A percentile compares a stretch with the other conserved stretches of the same genome.
Evolutionary conservation across 768 basidiomycete genomes (phyloP).

Genomic region (Cyclocybe aegerita): DNA sequence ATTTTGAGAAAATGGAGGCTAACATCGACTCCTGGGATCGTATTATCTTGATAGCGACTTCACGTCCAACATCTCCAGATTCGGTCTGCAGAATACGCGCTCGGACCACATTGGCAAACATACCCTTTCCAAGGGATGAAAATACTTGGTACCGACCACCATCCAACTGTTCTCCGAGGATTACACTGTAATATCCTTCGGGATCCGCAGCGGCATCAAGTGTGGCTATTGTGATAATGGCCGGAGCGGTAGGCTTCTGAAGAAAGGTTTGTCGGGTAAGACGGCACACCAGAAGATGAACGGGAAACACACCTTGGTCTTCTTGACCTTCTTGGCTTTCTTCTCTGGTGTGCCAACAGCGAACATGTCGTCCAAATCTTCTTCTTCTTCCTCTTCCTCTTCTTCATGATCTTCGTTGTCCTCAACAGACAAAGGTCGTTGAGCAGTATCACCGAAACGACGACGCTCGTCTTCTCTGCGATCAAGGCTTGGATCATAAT

Average conservation of each 20-base stretch:
- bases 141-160: conserved; percentile 93
- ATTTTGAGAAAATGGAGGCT: conserved; percentile 27
- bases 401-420: conserved; percentile 57
- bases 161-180: conserved; percentile 92
- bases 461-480: conserved; percentile 81
- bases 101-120: conserved; percentile 97
- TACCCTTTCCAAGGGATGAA: conserved; percentile 94
- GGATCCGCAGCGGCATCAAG: conserved; percentile 90
- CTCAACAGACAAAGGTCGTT: conserved; percentile 44
- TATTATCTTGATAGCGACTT: conserved; percentile 98
- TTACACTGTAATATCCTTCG: conserved; percentile 94
- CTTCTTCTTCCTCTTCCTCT: conserved; percentile 72
- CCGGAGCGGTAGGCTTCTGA: conserved; percentile 54
- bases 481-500: conserved; percentile 82
- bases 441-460: conserved; percentile 44
- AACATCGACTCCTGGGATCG: conserved; percentile 96
- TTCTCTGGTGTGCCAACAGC: conserved; percentile 55
- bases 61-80: conserved; percentile 48
- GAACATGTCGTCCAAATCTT: conserved; percentile 97
- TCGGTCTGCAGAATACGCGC: conserved; percentile 79
- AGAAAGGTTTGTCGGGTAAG: not conserved
- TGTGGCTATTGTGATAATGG: conserved; percentile 65
- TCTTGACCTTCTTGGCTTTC: conserved; percentile 59
- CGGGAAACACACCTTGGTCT: conserved; percentile 42
- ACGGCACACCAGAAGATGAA: not conserved